Evolutionary conservation across 176 grass and related monocot genomes (phyloP), one percentile per base, ranked within the genome.

Genomic region (Triticum urartu): DNA sequence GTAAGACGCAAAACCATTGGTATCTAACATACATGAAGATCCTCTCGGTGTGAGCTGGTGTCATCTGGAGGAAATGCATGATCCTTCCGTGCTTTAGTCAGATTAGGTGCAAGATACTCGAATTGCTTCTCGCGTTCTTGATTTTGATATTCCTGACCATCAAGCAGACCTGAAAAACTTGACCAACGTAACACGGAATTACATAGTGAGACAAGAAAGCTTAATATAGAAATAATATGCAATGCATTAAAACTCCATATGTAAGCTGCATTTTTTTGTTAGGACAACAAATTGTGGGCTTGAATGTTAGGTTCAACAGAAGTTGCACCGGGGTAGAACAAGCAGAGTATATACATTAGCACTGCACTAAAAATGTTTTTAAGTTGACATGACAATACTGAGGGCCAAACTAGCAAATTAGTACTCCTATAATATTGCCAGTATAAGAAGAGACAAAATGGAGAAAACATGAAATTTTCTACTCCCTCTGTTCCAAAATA

Each of bases 91-190:
- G 85, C 66, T 85, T 82, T 91, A 43, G 50, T 48, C 81, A 67
- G 21, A 78, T 82, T 89, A 60, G 79, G 75, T 74, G 67, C 17
- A 64, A 65, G 48, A 87, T 90, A 83, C 64, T 87, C 94, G 81
- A 91, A 93, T 63, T 87, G 77, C 72, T 90, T 90, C 56, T 89
- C 83, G 8, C 5, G 60, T 79, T 90, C 84, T 80, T 79, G 87
- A 83, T 93, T 93, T 81, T 83, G 90, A 85, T 81, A 78, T 76
- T 71, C 92, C 47, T 64, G 83, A 76, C 85, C 83, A 56, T 85
- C 72, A 95, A 90, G 48, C 36, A 83, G 72, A 93, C 90, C 97
- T 99, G 92, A 94, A 91, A 97, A 94, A 84, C 87, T 98, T 95
- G 85, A 91, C 79, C 91, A 92, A 82, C 70, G 62, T 66, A 91